These are phyloP conservation scores for Saturnispora halmiae DNA, from an alignment of 805 yeast genomes.

Conservation along the genomic window DNA sequence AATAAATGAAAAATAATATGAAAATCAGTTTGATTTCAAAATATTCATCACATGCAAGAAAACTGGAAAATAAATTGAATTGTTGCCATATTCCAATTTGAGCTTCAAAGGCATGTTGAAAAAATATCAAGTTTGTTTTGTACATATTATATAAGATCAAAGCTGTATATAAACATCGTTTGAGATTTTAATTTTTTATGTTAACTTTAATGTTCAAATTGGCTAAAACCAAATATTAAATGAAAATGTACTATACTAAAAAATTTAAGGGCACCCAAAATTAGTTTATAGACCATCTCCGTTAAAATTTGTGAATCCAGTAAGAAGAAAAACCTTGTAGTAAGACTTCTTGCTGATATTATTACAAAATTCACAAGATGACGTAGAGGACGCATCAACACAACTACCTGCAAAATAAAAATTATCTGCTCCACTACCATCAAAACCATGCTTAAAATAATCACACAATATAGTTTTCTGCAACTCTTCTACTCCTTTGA, in stretches of 20 bases:
- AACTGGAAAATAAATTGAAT: no score
- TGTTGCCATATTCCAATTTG: no score
- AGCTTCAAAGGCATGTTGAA: no score
- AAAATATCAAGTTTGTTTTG: no score
- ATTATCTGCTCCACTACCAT: constrained; percentile 79
- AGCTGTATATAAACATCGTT: no score
- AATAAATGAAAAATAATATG: background rate
- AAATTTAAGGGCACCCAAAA: no score
- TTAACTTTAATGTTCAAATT: background rate
- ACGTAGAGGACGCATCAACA: constrained; percentile 72
- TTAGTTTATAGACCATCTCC: constrained; percentile 57
- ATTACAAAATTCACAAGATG: constrained; percentile 80
- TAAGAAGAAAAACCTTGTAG: constrained; percentile 47
- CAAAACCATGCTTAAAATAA: constrained; percentile 53
- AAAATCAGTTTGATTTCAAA: no score
- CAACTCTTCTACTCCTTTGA: constrained; percentile 45
- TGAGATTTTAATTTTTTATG: no score
- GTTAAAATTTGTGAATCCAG: constrained; percentile 70
- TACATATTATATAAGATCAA: no score
- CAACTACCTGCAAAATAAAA: constrained; percentile 79
- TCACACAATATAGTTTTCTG: constrained; percentile 40
- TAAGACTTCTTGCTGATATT: constrained; percentile 59
- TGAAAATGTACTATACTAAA: no score
- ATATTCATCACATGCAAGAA: no score
- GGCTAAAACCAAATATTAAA: background rate